Percentiles rank a stretch among this genome's conserved stretches.
phyloP scores from a whole-genome alignment of 2,329 filamentous ascomycete species.

The Tolypocladium guangdongense region DNA sequence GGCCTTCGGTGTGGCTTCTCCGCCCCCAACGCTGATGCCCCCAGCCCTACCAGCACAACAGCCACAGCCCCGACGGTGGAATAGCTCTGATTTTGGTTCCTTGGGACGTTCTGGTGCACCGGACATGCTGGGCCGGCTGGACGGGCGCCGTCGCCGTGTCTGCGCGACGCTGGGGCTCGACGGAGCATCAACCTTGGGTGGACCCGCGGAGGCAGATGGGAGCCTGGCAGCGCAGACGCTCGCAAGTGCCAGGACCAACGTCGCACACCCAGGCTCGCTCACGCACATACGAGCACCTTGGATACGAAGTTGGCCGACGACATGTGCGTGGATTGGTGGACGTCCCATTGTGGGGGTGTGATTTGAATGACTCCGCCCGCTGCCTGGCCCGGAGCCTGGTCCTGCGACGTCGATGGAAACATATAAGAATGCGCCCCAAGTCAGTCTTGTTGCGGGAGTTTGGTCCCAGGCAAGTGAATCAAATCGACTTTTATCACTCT shows the following conservation, averaged over 20 bases:
- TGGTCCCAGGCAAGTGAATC: not conserved
- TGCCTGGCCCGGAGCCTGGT: not conserved
- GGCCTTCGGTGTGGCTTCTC: too few relatives aligned
- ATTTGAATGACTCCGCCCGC: slow-evolving; percentile 1
- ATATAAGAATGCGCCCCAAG: not conserved
- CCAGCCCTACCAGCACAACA: too few relatives aligned
- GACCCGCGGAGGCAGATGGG: not conserved
- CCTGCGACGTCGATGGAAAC: not conserved
- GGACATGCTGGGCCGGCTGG: too few relatives aligned
- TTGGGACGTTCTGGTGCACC: not conserved
- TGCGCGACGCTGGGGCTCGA: too few relatives aligned
- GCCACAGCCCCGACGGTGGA: too few relatives aligned
- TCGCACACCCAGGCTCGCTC: not conserved
- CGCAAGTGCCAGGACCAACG: not conserved
- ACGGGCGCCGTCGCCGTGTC: too few relatives aligned
- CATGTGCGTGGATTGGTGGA: not conserved
- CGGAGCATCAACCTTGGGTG: not conserved
- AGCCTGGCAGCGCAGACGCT: not conserved
- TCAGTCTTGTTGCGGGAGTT: not conserved
- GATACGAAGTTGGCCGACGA: not conserved
- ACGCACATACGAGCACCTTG: not conserved
- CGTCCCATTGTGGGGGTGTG: slow-evolving; percentile 1
- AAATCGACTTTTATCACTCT: not conserved
- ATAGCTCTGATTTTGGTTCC: too few relatives aligned
- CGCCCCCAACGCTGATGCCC: too few relatives aligned